These are phyloP conservation scores for Entomortierella lignicola DNA, from an alignment of 192 early-diverging fungal species.

Conservation along the genomic window DNA sequence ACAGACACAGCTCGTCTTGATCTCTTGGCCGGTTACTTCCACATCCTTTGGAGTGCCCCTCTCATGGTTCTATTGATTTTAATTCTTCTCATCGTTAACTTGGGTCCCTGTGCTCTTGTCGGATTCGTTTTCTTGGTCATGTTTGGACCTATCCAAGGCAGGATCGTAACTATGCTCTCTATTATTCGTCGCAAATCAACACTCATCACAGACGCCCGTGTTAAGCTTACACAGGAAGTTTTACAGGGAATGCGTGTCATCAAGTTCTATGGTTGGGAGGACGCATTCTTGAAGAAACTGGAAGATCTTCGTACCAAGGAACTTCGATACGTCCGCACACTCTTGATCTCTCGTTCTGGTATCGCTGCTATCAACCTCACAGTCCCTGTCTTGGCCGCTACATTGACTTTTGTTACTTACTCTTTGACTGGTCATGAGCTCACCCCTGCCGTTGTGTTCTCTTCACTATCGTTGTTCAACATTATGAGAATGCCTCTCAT, in stretches of 20 bases:
- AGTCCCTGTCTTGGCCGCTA: slow-evolving; percentile 59
- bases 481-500: slow-evolving; percentile 90
- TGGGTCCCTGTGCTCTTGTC: slow-evolving; percentile 74
- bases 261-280: slow-evolving; percentile 82
- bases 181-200: slow-evolving; percentile 53
- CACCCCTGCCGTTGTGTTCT: slow-evolving; percentile 80
- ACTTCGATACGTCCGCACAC: slow-evolving; percentile 42
- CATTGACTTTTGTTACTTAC: slow-evolving; percentile 63
- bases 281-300: slow-evolving; percentile 54
- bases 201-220: slow-evolving; percentile 75
- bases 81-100: slow-evolving; percentile 54
- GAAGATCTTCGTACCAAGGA: slow-evolving; percentile 55
- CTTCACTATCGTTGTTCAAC: slow-evolving; percentile 94
- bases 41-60: slow-evolving; percentile 62
- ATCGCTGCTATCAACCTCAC: slow-evolving; percentile 55
- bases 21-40: slow-evolving; percentile 57
- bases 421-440: slow-evolving; percentile 62
- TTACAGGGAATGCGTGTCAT: slow-evolving; percentile 79
- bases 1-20: slow-evolving; percentile 68
- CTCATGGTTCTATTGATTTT: slow-evolving; percentile 54
- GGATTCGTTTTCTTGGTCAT: slow-evolving; percentile 67
- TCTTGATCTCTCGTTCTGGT: slow-evolving; percentile 54
- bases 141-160: slow-evolving; percentile 51
- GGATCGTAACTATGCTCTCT: slow-evolving; percentile 44
- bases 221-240: slow-evolving; percentile 77